Evolutionary conservation across 768 basidiomycete genomes (phyloP), one percentile per base, ranked within the genome.

Genomic region (Brasilioporus rufonigricans): DNA sequence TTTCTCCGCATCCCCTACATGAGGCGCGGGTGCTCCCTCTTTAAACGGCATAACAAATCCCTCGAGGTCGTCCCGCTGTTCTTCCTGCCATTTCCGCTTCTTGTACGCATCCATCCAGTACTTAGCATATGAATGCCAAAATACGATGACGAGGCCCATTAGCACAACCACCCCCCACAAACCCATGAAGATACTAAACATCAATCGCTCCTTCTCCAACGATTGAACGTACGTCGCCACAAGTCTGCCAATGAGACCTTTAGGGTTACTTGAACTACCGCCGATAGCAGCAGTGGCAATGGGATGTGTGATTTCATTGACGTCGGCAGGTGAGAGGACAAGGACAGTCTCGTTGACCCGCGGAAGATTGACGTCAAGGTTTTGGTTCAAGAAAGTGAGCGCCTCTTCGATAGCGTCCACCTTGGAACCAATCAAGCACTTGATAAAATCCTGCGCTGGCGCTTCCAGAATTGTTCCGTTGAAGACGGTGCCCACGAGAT

Each of bases 361-460:
- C 0, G 94, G 89, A 55, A 98, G 79, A 63, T 90, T 73, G 63
- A 98, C 77, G 45, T 85, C 76, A 44, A 95, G 84, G 72, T 97
- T 92, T 58, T 93, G 75, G 67, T 96, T 87, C 58, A 98, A 75
- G 80, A 96, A 98, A 0, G 93, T 98, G 38, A 97, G 76, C 6
- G 89, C 93, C 18, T 84, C 78, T 71, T 95, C 92, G 64, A 98
- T 77, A 11, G 87, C 91, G 52, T 85, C 76, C 44, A 98, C 86
- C 69, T 98, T 98, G 56, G 81, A 80, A n/a, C 96, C 96, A 61
- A 98, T 81, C 65, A 98, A 79, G 67, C 96, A 98, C 64, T 77
- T 82, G 65, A 97, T 73, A 66, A 98, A 97, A 49, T 91, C 92
- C 62, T 91, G 88, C 12, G 90, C 82, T 0, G 93, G 92, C 3